phyloP scores from a whole-genome alignment of 1,284 basidiomycete species.

The Meripilus lineatus region DNA sequence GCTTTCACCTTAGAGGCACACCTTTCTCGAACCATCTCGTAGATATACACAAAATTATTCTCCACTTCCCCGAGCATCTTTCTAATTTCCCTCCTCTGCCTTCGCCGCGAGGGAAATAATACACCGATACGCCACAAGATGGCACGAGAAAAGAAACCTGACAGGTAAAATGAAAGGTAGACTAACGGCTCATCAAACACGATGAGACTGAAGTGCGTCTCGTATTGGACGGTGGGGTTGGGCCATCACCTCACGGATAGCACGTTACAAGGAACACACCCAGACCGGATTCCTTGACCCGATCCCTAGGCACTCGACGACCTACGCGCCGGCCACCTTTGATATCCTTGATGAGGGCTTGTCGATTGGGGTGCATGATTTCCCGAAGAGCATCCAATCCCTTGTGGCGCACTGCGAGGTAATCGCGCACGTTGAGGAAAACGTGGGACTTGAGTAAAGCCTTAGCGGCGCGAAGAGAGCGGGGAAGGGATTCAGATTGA shows the following conservation, averaged over 20 bases:
- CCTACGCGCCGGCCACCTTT: conserved; percentile 30
- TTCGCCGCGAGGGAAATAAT: too few relatives aligned
- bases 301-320: conserved; percentile 40
- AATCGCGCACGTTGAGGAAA: conserved; percentile 69
- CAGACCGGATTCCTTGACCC: conserved; percentile 62
- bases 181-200: neutral
- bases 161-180: neutral
- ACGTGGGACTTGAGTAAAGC: conserved; percentile 56
- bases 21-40: too few relatives aligned
- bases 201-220: too few relatives aligned
- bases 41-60: too few relatives aligned
- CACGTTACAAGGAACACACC: conserved; percentile 52
- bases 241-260: too few relatives aligned
- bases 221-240: too few relatives aligned
- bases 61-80: too few relatives aligned
- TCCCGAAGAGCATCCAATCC: conserved; percentile 56
- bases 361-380: conserved; percentile 57
- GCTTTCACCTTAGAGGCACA: too few relatives aligned
- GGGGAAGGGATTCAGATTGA: conserved; percentile 39
- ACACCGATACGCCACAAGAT: neutral
- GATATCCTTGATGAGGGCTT: conserved; percentile 55
- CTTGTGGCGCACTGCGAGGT: conserved; percentile 58
- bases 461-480: conserved; percentile 54
- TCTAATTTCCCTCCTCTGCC: neutral
- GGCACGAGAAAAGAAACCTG: neutral